A percentile compares a stretch with the other conserved stretches of the same genome.
Conservation (phyloP, 2,329 filamentous ascomycete genomes). For the Neonectria neomacrospora region DNA sequence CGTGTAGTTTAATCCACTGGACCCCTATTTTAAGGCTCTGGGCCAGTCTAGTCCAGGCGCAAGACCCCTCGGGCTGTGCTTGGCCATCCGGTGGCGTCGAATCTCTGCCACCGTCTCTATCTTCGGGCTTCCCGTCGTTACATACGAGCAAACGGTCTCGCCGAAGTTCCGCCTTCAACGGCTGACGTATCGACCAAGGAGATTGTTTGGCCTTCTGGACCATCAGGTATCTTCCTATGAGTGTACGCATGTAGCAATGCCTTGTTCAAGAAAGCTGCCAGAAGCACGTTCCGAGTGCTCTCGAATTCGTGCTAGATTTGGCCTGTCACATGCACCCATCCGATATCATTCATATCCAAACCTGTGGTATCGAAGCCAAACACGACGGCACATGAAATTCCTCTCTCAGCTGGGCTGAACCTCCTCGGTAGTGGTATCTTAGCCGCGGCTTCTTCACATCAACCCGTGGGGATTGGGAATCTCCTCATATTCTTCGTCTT, state of each 20-base stretch:
- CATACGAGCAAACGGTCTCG: not conserved
- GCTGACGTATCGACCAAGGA: not conserved
- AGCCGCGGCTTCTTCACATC: conserved; percentile 17
- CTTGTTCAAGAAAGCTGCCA: not conserved
- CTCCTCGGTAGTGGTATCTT: not conserved
- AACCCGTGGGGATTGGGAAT: conserved; percentile 27
- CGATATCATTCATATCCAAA: not conserved
- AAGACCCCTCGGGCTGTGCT: conserved; percentile 8
- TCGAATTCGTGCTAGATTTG: not conserved
- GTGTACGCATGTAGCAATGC: not conserved
- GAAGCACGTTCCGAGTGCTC: not conserved
- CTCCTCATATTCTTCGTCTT: conserved; percentile 34
- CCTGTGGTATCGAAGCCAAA: not conserved
- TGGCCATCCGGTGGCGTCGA: conserved; percentile 14
- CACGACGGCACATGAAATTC: not conserved
- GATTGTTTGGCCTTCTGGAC: not conserved
- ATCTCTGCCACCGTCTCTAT: conserved; percentile 19
- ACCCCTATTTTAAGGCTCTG: conserved; percentile 27
- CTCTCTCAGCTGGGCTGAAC: not conserved
- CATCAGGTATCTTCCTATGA: not conserved
- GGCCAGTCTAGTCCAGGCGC: conserved; percentile 13
- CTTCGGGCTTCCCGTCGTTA: not conserved
- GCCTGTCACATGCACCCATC: not conserved
- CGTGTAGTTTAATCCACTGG: not conserved
- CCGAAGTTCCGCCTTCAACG: not conserved